Evolutionary conservation across 164 flowering plant genomes (phyloP), one percentile per base, ranked within the genome.

Genomic region (Tetracentron sinense): DNA sequence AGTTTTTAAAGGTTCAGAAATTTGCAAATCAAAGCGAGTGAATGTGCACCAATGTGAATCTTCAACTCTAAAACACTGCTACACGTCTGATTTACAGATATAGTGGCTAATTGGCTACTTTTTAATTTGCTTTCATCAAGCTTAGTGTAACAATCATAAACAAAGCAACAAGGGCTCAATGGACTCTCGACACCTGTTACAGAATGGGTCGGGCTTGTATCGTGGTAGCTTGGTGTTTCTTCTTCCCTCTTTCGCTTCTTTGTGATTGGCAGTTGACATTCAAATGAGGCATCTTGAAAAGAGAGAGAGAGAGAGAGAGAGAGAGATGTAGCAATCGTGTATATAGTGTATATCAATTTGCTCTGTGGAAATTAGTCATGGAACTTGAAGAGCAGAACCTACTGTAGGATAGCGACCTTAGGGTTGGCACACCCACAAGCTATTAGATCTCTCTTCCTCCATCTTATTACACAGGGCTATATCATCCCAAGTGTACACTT

Each of bases 361-460:
- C 27, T 71, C 75, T 25, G n/a, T 58, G 25, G 62, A 60, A 63
- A 84, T 30, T 7, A 0, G 84, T 80, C 19, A 71, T 77, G 1
- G 92, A 89, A 57, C 89, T 87, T 28, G 80, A 73, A 54, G 85
- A 83, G 58, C 69, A 58, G n/a, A n/a, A n/a, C n/a, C n/a, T n/a
- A n/a, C n/a, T n/a, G n/a, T n/a, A n/a, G n/a, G n/a, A n/a, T n/a
- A n/a, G n/a, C n/a, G n/a, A n/a, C n/a, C n/a, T n/a, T n/a, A n/a
- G n/a, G n/a, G 59, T 44, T 62, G 22, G 42, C 22, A 29, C 49
- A 51, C 21, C 71, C 66, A 20, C 30, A 19, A 7, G 56, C 50
- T 21, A 52, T 54, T 33, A 60, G 27, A 54, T 38, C 59, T 29
- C 27, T 69, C 72, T 68, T 80, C 76, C 71, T 78, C 75, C 35